Percentiles rank a stretch among this genome's conserved stretches.
Evolutionary conservation across 305 asterid genomes (phyloP).

Genomic region (Rubia occidens): DNA sequence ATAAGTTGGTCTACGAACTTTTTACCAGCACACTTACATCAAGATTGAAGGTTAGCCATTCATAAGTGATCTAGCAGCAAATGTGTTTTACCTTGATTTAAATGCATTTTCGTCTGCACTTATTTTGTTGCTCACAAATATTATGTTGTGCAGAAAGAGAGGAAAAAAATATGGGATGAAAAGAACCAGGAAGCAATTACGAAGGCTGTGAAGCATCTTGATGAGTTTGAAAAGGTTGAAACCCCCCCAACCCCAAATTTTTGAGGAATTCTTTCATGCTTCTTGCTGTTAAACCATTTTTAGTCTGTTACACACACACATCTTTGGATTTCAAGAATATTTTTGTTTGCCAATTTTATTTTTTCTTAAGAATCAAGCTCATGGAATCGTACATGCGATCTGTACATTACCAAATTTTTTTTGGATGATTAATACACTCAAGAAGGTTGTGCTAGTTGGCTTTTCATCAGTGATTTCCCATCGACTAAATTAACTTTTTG

Average conservation of each 20-base stretch:
- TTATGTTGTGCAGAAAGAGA: slow-evolving; percentile 65
- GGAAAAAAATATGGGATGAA: slow-evolving; percentile 83
- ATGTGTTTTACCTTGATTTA: slow-evolving; percentile 7
- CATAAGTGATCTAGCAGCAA: slow-evolving; percentile 1
- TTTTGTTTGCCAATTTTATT: neutral
- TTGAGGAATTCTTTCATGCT: neutral
- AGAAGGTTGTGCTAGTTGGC: slow-evolving; percentile 9
- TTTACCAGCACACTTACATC: slow-evolving; percentile 62
- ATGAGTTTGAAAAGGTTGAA: slow-evolving; percentile 64
- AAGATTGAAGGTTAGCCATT: slow-evolving; percentile 61
- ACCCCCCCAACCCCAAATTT: neutral
- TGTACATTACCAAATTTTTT: neutral
- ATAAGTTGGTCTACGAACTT: slow-evolving; percentile 76
- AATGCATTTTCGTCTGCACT: neutral
- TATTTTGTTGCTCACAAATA: slow-evolving; percentile 17
- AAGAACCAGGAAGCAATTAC: slow-evolving; percentile 84
- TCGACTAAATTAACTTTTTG: slow-evolving; percentile 6
- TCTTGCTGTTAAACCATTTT: neutral
- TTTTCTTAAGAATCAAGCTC: neutral
- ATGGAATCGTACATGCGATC: neutral
- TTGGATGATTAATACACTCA: neutral
- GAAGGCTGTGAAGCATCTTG: slow-evolving; percentile 80
- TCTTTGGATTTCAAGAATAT: neutral
- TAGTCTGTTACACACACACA: neutral
- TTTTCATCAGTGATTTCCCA: slow-evolving; percentile 11